Evolutionary conservation across 2,329 filamentous ascomycete genomes (phyloP).

Genomic region (Cryphonectria naterciae): DNA sequence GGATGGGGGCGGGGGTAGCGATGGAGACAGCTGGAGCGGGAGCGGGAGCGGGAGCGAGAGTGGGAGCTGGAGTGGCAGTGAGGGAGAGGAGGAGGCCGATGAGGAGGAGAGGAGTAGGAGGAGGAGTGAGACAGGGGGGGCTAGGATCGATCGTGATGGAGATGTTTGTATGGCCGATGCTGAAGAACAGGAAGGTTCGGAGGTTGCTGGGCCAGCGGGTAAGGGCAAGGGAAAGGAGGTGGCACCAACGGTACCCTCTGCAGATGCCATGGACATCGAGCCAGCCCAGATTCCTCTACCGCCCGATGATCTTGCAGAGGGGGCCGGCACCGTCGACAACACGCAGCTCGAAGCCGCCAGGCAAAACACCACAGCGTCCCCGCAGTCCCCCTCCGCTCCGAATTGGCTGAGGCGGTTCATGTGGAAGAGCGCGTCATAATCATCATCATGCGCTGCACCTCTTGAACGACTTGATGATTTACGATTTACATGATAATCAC

Average conservation of each 20-base stretch:
- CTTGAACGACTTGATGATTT: slow-evolving; percentile 42
- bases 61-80: slow-evolving; percentile 33
- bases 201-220: background rate
- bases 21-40: slow-evolving; percentile 32
- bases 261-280: slow-evolving; percentile 28
- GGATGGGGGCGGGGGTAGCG: slow-evolving; percentile 38
- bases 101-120: slow-evolving; percentile 32
- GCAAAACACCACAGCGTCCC: slow-evolving; percentile 4
- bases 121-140: slow-evolving; percentile 25
- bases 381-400: slow-evolving; percentile 7
- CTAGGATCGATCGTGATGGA: slow-evolving; percentile 30
- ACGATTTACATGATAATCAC: slow-evolving; percentile 41
- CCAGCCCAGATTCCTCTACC: slow-evolving; percentile 10
- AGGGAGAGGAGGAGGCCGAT: slow-evolving; percentile 36
- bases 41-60: slow-evolving; percentile 33
- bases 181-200: background rate
- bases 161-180: slow-evolving; percentile 27
- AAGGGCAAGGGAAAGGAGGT: slow-evolving; percentile 30
- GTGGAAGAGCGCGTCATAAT: slow-evolving; percentile 48
- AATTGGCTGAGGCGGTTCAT: slow-evolving; percentile 23
- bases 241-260: background rate
- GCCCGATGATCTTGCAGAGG: background rate
- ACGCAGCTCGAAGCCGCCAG: slow-evolving; percentile 4
- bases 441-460: slow-evolving; percentile 38
- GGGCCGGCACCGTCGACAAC: slow-evolving; percentile 11